Percentiles rank a stretch among this genome's conserved stretches.
phyloP scores from a whole-genome alignment of 1,284 basidiomycete species.

The Leccinum solheimii region DNA sequence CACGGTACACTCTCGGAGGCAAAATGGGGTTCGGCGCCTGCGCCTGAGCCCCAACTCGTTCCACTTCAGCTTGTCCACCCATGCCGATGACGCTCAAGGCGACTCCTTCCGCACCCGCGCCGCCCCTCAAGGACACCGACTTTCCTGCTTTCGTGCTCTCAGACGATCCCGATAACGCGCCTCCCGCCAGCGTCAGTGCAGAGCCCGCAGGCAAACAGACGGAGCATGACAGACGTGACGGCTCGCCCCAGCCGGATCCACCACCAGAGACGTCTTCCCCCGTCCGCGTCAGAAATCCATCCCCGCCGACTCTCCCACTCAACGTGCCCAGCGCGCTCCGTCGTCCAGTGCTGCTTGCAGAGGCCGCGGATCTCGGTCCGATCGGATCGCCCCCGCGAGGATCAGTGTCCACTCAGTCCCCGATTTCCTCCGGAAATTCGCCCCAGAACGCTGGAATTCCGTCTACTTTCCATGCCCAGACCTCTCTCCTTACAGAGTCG shows the following conservation, averaged over 20 bases:
- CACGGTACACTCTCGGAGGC: constrained; percentile 65
- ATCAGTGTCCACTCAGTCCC: constrained; percentile 50
- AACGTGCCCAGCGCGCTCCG: constrained; percentile 49
- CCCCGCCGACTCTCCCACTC: constrained; percentile 48
- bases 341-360: constrained; percentile 36
- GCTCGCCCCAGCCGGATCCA: neutral
- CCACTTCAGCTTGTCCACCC: constrained; percentile 52
- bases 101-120: constrained; percentile 75
- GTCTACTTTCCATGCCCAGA: constrained; percentile 38
- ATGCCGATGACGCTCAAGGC: constrained; percentile 69
- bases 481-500: constrained; percentile 36
- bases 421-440: constrained; percentile 65
- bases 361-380: constrained; percentile 63
- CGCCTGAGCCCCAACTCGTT: constrained; percentile 37
- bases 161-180: constrained; percentile 44
- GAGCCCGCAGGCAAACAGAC: constrained; percentile 9
- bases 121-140: constrained; percentile 72
- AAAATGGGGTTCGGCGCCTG: constrained; percentile 31
- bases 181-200: neutral
- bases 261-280: constrained; percentile 9
- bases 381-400: constrained; percentile 71
- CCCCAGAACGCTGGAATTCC: constrained; percentile 57
- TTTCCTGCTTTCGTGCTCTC: constrained; percentile 68
- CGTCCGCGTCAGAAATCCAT: constrained; percentile 23
- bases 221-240: constrained; percentile 8